Base-by-base conservation (phyloP, 129 eudicot genomes). In the Escallonia herrerae region DNA sequence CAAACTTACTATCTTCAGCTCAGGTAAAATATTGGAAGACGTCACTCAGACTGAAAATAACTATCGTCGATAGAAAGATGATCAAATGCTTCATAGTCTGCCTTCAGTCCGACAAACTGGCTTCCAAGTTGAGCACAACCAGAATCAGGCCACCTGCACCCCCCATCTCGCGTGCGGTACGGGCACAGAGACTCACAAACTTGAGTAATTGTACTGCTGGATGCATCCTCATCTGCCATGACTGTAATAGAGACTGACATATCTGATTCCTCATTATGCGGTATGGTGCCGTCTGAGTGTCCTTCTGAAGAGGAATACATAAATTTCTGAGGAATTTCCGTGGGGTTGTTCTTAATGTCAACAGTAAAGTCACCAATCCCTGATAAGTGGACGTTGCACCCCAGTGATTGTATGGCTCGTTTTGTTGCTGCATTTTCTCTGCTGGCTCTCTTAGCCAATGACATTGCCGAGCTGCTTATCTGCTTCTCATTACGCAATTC, bases 141-240 rank as follows among this genome's bases (percentile, higher is more conserved):
- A 66, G 84, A 87, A 65, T 84, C 68, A 0, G 96, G 96, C 95
- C 90, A 93, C 78, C 81, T 76, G 69, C 99, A 93, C 50, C 85
- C 82, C 64, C 99, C 96, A 72, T 93, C 95, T 56, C 71, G 68
- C 11, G 89, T 65, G 45, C 86, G 80, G 37, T 81, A 74, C 2
- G 99, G 93, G 79, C 99, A 94, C 50, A 84, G 68, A 61, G 91
- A 78, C 60, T 86, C 95, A 84, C 97, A 89, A 49, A 84, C 77
- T 53, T 86, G 77, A 63, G 40, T 42, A 52, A 79, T 15, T 7
- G 83, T 72, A 68, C 74, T 77, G 39, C 59, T 62, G 3, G 81
- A 37, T 14, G 13, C n/a, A 42, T 64, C 78, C 44, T 81, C 80
- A 65, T 78, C 87, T 40, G 62, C 47, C 44, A 68, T 72, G n/a